A percentile compares a stretch with the other conserved stretches of the same genome.
Evolutionary conservation across 2,329 filamentous ascomycete species (phyloP).

Genomic region (Stachybotrys elegans): DNA sequence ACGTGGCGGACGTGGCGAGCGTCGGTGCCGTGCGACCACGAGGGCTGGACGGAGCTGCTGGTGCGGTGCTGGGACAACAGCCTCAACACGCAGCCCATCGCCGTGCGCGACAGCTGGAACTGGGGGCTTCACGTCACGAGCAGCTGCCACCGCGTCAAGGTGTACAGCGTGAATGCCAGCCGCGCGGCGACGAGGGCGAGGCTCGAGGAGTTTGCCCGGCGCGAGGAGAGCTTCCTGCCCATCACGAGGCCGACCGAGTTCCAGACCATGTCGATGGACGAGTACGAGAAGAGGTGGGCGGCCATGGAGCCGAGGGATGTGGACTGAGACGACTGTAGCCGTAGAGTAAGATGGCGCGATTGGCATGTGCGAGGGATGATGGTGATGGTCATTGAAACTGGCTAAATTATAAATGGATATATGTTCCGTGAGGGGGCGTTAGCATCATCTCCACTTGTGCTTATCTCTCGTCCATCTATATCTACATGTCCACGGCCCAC

Average conservation of each 20-base stretch:
- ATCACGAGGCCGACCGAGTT: constrained; percentile 40
- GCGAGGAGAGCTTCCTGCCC: constrained; percentile 41
- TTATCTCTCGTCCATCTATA: too few relatives aligned
- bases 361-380: too few relatives aligned
- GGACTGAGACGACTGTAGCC: too few relatives aligned
- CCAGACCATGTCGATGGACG: constrained; percentile 6
- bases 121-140: constrained; percentile 64
- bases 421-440: too few relatives aligned
- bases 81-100: constrained; percentile 54
- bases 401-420: too few relatives aligned
- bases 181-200: constrained; percentile 42
- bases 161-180: constrained; percentile 58
- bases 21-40: constrained; percentile 56
- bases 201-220: constrained; percentile 46
- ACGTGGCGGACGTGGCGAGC: constrained; percentile 62
- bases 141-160: constrained; percentile 53
- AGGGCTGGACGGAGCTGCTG: constrained; percentile 57
- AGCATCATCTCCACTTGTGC: too few relatives aligned
- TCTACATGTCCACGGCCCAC: too few relatives aligned
- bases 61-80: constrained; percentile 58
- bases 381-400: too few relatives aligned
- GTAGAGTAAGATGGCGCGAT: too few relatives aligned
- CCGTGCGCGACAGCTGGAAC: constrained; percentile 54
- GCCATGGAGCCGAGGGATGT: neutral
- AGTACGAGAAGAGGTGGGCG: constrained; percentile 1